Evolutionary conservation across 2,329 filamentous ascomycete genomes (phyloP).

Genomic region (Pyricularia grisea): DNA sequence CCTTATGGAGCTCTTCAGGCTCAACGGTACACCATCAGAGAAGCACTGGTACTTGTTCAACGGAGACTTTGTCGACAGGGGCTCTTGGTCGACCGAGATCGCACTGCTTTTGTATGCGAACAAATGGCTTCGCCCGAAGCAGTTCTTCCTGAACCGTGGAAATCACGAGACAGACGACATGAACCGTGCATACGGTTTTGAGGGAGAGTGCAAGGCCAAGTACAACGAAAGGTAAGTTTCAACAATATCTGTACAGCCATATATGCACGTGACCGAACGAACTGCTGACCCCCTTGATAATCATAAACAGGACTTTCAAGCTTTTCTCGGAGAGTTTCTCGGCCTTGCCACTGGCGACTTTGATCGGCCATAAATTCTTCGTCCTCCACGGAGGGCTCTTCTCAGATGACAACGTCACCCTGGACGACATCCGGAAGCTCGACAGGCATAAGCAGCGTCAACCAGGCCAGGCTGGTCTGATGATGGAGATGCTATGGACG

Average conservation of each 20-base stretch:
- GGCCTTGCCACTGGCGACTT: slow-evolving; percentile 79
- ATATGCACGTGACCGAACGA: neutral
- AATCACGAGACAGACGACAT: slow-evolving; percentile 99
- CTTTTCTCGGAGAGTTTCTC: slow-evolving; percentile 98
- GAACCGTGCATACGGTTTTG: slow-evolving; percentile 97
- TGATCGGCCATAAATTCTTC: slow-evolving; percentile 85
- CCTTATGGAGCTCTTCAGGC: slow-evolving; percentile 87
- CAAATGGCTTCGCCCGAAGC: slow-evolving; percentile 85
- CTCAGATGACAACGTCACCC: slow-evolving; percentile 83
- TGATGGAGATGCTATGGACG: slow-evolving; percentile 99
- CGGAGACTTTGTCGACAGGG: slow-evolving; percentile 95
- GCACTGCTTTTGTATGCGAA: slow-evolving; percentile 88
- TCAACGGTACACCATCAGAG: slow-evolving; percentile 76
- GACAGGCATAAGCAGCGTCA: slow-evolving; percentile 31
- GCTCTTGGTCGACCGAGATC: slow-evolving; percentile 97
- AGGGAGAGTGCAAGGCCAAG: slow-evolving; percentile 96
- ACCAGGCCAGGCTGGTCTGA: slow-evolving; percentile 79
- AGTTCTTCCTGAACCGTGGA: slow-evolving; percentile 92
- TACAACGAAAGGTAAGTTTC: slow-evolving; percentile 67
- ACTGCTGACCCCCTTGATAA: neutral
- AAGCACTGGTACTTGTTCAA: slow-evolving; percentile 96
- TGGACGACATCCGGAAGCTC: slow-evolving; percentile 72
- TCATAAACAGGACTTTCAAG: slow-evolving; percentile 52
- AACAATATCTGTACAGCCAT: neutral
- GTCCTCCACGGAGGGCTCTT: slow-evolving; percentile 92